Evolutionary conservation across 495 filamentous ascomycete genomes (phyloP).

Genomic region (Oidiodendron maius): DNA sequence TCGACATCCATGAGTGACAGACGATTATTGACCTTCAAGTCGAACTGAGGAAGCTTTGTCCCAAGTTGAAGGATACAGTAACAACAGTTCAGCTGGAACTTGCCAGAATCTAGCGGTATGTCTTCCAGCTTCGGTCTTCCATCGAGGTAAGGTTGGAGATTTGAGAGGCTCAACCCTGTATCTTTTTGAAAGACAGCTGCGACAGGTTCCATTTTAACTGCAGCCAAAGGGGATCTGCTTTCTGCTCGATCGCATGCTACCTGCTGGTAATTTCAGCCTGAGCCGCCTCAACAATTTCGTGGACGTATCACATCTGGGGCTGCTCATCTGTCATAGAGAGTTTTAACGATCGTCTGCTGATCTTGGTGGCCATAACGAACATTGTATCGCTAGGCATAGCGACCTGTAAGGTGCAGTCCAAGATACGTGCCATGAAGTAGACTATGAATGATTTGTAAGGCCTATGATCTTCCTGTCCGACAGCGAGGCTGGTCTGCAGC

Average conservation of each 20-base stretch:
- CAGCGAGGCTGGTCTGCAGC: slow-evolving; percentile 33
- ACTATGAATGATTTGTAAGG: slow-evolving; percentile 55
- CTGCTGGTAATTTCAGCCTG: background rate
- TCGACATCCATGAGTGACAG: slow-evolving; percentile 22
- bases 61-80: background rate
- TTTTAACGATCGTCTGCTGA: slow-evolving; percentile 42
- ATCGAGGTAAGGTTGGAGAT: slow-evolving; percentile 3
- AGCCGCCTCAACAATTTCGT: slow-evolving; percentile 1
- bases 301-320: slow-evolving; percentile 18
- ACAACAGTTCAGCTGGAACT: background rate
- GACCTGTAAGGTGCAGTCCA: slow-evolving; percentile 20
- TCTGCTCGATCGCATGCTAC: slow-evolving; percentile 7
- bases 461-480: slow-evolving; percentile 1
- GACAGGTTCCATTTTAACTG: background rate
- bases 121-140: background rate
- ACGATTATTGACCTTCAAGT: background rate
- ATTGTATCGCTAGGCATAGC: slow-evolving; percentile 26
- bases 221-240: slow-evolving; percentile 2
- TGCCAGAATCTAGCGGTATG: background rate
- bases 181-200: slow-evolving; percentile 2
- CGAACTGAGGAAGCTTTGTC: background rate
- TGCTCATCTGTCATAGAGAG: slow-evolving; percentile 16
- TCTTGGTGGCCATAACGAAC: slow-evolving; percentile 43
- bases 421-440: slow-evolving; percentile 38
- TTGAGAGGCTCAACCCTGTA: slow-evolving; percentile 5